A percentile compares a stretch with the other conserved stretches of the same genome.
phyloP scores from a whole-genome alignment of 192 early-diverging fungal genomes.

The Backusella tarrabulga region DNA sequence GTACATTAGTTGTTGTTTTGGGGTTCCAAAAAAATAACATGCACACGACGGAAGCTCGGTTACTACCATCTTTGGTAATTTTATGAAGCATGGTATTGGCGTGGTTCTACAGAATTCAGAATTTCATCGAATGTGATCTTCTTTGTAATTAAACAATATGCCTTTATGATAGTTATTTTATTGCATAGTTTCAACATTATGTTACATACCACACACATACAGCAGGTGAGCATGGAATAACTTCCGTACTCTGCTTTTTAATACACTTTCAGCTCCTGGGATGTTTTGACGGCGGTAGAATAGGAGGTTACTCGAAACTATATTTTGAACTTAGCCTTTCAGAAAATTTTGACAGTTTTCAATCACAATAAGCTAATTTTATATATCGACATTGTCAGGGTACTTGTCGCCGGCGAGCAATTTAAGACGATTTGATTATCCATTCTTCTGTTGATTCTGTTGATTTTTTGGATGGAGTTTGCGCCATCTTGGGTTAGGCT shows the following conservation, averaged over 20 bases:
- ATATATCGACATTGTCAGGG: background rate
- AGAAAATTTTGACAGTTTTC: background rate
- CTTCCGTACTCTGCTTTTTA: too few relatives aligned
- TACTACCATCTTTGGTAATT: background rate
- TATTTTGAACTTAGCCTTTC: background rate
- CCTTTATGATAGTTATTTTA: too few relatives aligned
- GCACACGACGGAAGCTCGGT: background rate
- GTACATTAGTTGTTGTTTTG: background rate
- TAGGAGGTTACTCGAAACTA: background rate
- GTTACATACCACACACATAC: too few relatives aligned
- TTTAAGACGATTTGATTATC: background rate
- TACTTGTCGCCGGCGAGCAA: background rate
- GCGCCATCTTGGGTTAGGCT: background rate
- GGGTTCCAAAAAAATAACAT: background rate
- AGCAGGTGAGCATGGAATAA: too few relatives aligned
- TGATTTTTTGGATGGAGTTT: background rate
- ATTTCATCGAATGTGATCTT: too few relatives aligned
- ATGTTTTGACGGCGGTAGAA: background rate
- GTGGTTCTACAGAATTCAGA: too few relatives aligned
- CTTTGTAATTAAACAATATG: too few relatives aligned
- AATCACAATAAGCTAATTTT: background rate
- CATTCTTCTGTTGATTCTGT: background rate
- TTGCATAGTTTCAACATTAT: too few relatives aligned
- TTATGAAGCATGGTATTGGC: background rate
- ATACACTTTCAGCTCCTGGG: background rate